Base-by-base conservation (phyloP, 2,329 filamentous ascomycete species). In the Penicillium sp. region DNA sequence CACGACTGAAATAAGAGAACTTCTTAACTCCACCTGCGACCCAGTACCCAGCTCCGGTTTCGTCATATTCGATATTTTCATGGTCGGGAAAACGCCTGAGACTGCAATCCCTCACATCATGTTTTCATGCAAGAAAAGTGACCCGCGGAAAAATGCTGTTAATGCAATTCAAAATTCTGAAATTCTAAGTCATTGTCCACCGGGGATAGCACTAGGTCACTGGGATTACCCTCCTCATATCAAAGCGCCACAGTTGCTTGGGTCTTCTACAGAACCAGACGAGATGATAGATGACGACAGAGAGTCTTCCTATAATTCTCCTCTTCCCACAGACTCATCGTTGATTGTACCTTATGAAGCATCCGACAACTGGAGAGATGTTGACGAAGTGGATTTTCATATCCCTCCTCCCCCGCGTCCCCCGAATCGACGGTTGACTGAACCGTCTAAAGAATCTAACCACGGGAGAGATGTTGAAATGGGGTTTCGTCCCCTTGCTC, bases 201-300 rank as follows among this genome's bases (percentile, higher is more conserved):
- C 49, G 18, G 49, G 24, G 14, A 52, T 52, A 1, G 5, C 26
- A 5, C 16, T 52, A 23, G 38, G 49, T 7, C 49, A 52, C 5
- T 52, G 38, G 35, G 35, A 52, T 11, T 43, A 52, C 23, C 49
- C 49, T 16, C 49, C 49, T 20, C 8, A 52, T 28, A 20, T 52
- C 7, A 26, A 28, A 7, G 16, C 26, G 7, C 16, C 8, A 14
- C 35, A 43, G 9, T 11, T 8, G n/a, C n/a, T 52, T 18, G 49
- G 35, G 28, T 52, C 49, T 8, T 28, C 33, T 52, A 5, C 16
- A 2, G n/a, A 20, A 3, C 9, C 20, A 7, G n/a, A 21, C 3
- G 18, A 43, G 3, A 12, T 33, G 12, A 33, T 6, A 6, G 12
- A 33, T n/a, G n/a, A n/a, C n/a, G n/a, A n/a, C n/a, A n/a, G n/a